phyloP scores from a whole-genome alignment of 345 rosid genomes.

The Eucalyptus albens region DNA sequence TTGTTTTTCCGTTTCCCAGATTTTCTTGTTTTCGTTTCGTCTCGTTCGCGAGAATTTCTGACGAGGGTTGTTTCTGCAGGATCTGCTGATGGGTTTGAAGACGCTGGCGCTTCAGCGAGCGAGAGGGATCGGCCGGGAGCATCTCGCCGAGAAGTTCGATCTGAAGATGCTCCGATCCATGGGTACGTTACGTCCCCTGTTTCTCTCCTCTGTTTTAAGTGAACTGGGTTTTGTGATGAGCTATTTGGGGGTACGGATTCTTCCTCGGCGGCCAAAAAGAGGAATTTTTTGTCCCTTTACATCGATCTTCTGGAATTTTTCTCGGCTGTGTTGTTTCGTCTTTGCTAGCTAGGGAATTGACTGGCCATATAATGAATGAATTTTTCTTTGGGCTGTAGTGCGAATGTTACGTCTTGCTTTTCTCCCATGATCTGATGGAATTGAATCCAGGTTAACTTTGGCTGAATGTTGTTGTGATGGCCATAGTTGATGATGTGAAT shows the following conservation, averaged over 20 bases:
- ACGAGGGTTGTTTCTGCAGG: constrained; percentile 11
- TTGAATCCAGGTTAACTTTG: not conserved
- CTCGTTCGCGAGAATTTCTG: not conserved
- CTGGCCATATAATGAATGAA: not conserved
- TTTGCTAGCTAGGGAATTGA: not conserved
- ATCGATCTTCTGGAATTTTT: not conserved
- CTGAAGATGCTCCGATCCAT: constrained; percentile 57
- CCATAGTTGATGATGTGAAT: not conserved
- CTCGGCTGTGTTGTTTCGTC: not conserved
- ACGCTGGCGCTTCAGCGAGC: constrained; percentile 42
- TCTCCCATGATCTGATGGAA: not conserved
- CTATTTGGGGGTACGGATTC: not conserved
- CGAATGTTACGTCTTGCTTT: too few relatives aligned
- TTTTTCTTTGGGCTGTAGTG: too few relatives aligned
- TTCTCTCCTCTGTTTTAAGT: not conserved
- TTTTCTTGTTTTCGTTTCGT: not conserved
- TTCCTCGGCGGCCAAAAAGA: too few relatives aligned
- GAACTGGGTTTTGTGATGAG: not conserved
- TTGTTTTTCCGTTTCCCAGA: not conserved
- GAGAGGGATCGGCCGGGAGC: constrained; percentile 25
- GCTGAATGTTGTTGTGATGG: not conserved
- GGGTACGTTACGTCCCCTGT: constrained; percentile 20
- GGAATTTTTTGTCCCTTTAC: not conserved
- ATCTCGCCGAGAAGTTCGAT: constrained; percentile 48
- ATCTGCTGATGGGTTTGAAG: constrained; percentile 56